phyloP scores from a whole-genome alignment of 164 flowering plant species.

The Vitis amurensis region DNA sequence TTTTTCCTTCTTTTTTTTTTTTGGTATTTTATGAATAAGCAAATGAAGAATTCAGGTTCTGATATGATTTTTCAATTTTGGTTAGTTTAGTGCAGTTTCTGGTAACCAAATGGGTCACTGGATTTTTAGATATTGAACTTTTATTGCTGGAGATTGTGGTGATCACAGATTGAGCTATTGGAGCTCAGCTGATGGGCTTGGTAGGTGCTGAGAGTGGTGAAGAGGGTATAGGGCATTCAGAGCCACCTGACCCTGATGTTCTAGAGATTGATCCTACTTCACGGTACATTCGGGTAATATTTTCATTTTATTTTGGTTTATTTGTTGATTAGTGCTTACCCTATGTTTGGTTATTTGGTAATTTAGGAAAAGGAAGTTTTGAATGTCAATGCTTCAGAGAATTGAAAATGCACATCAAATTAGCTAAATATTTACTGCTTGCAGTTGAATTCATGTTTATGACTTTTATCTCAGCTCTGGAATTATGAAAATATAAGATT shows the following conservation, averaged over 20 bases:
- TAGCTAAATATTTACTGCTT: background rate
- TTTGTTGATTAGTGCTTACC: background rate
- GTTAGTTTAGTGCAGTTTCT: no score
- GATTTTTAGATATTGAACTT: no score
- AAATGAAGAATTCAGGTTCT: no score
- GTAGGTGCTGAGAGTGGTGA: constrained; percentile 16
- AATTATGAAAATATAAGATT: no score
- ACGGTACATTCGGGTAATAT: constrained; percentile 55
- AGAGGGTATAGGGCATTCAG: constrained; percentile 21
- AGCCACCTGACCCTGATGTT: constrained; percentile 42
- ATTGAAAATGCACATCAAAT: background rate
- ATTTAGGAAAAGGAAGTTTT: background rate
- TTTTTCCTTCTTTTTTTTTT: no score
- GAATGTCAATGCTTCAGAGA: background rate
- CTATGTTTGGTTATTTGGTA: background rate
- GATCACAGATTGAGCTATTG: no score
- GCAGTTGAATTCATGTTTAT: background rate
- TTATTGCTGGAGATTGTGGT: no score
- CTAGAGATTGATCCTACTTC: constrained; percentile 48
- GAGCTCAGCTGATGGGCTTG: constrained; percentile 14
- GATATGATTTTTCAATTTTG: no score
- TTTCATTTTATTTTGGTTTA: background rate
- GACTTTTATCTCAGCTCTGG: no score
- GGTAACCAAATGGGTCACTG: no score
- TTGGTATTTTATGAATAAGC: no score